Evolutionary conservation across 2,329 filamentous ascomycete species (phyloP), one percentile per base, ranked within the genome.

Genomic region (Monascus ruber): DNA sequence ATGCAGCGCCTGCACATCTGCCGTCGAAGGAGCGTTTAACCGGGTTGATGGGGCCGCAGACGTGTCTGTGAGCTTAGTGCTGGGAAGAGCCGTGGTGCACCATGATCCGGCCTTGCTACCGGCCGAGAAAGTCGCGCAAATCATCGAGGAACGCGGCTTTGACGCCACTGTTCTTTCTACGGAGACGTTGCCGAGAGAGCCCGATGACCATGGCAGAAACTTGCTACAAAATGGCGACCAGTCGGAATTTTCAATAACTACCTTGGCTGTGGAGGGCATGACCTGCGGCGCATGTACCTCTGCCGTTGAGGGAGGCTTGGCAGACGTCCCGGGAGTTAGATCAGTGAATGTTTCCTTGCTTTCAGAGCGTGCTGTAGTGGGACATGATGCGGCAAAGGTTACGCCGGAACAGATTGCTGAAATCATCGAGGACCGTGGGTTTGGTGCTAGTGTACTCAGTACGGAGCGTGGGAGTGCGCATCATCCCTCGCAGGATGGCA

Each of bases 41-140:
- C 77, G 76, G 48, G 74, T 94, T 4, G 72, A 82, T 31, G 89
- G 91, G 39, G 79, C 91, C 6, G 84, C 83, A 46, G 86, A 74
- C 51, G 86, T 96, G 42, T 93, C 87, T 6, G 83, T 98, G 53
- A 94, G 86, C 59, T 69, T 98, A 52, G 83, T 95, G 40, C 94
- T 95, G 79, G 88, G 94, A 63, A 79, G 89, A 43, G 91, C 89
- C n/a, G 88, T 96, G 33, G 72, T 96, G 29, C 82, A 88, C 64
- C 91, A 98, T 64, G 83, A 96, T 62, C 78, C 85, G 1, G 67
- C 73, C 40, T 73, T 76, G 38, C 75, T 96, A 38, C 68, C 85
- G 9, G 75, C 86, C 43, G 83, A 88, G 31, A 68, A 81, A 49
- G 75, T 96, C 43, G 78, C 77, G 56, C 85, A 94, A 48, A 86